Evolutionary conservation across 352 stramenopile species (phyloP), one percentile per base, ranked within the genome.

Genomic region (Globisporangium lucens): DNA sequence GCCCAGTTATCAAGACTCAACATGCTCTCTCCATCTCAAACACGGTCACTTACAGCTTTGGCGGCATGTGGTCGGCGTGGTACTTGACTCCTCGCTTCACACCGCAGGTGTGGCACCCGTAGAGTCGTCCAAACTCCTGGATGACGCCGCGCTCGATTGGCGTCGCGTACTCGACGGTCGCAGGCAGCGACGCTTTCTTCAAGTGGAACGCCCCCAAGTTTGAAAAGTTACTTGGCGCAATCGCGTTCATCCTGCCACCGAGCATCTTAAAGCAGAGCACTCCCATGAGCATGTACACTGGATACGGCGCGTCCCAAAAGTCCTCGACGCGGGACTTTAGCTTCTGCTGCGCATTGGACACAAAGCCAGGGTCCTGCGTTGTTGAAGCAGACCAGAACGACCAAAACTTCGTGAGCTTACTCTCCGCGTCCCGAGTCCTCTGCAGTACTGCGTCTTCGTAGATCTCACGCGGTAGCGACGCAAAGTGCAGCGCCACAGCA

Each of bases 1-100:
- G 43, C 64, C 51, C 66, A 7, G 1, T 15, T 27, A 59, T 41
- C n/a, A 55, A 24, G 22, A 29, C 17, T 15, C 7, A 46, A 43
- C 10, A 61, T 47, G 8, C 8, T 47, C 35, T 17, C 8, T 47
- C 17, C 17, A 4, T 30, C 29, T 60, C 27, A 59, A 17, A 47
- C 33, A 49, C 15, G 41, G 24, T 22, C 15, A 77, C 82, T 10
- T 77, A 94, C 88, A 88, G 65, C 71, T 89, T 93, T n/a, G 86
- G 88, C 1, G 88, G 88, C 85, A 92, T 91, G 74, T 96, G 88
- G 62, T 96, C 88, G 53, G 83, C 88, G 52, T 94, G 85, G 57
- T 89, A 96, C 59, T 82, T 81, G 61, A 87, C 76, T 7, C 76
- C 81, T 8, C 65, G 74, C 68, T 89, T 89, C 9, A 86, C 67